Evolutionary conservation across 1,284 basidiomycete genomes (phyloP).

Genomic region (Marasmius oreades): DNA sequence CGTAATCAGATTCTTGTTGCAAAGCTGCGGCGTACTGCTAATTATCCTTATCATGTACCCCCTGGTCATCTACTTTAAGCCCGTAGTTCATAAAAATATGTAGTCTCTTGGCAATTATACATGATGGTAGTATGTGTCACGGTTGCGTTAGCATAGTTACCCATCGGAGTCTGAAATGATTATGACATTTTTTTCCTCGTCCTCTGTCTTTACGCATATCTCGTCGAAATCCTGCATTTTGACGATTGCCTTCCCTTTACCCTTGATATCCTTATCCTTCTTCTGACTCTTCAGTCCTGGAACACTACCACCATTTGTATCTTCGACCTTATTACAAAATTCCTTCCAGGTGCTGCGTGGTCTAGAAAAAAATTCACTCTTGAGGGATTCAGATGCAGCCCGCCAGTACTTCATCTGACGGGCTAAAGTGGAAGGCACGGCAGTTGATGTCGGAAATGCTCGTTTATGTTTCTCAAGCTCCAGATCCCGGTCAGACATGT

Average conservation of each 20-base stretch:
- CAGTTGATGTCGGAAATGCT: not conserved
- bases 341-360: not conserved
- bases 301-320: not conserved
- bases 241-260: too few relatives aligned
- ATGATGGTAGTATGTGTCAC: too few relatives aligned
- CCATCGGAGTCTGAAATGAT: not conserved
- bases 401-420: not conserved
- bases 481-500: not conserved
- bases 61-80: not conserved
- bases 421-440: not conserved
- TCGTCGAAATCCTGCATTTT: too few relatives aligned
- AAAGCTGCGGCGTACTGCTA: constrained; percentile 12
- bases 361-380: not conserved
- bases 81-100: too few relatives aligned
- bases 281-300: not conserved
- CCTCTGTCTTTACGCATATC: not conserved
- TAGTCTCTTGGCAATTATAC: too few relatives aligned
- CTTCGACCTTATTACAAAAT: not conserved
- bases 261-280: not conserved
- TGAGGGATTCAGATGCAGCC: not conserved
- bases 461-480: not conserved
- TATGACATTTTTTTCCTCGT: not conserved
- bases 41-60: constrained; percentile 1
- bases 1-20: constrained; percentile 21
- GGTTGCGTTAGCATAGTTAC: not conserved